Base-by-base conservation (phyloP, 768 basidiomycete genomes). In the Filobasidium floriforme region DNA sequence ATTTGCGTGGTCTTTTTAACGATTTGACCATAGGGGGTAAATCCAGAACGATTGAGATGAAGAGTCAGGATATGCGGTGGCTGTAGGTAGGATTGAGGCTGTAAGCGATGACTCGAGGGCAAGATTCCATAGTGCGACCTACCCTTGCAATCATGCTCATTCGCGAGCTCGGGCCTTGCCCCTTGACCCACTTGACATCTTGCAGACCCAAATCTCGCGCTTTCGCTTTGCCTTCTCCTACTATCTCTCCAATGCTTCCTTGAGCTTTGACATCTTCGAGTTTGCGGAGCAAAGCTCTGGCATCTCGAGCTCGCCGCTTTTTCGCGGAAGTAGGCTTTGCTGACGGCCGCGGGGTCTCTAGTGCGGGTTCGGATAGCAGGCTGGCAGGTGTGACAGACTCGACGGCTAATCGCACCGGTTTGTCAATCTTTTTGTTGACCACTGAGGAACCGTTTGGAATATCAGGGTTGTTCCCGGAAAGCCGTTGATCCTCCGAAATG, bases 131-230 rank as follows among this genome's bases (percentile, higher is more conserved):
- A 12, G 15, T 24, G 19, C 3, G 37, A 81, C 87, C 72, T 75
- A 89, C 90, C 76, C 92, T 81, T 32, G 91, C 92, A 67, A 92
- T 84, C 87, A 93, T 91, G n/a, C 88, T 87, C 76, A 90, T 89
- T 77, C 91, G 92, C 22, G 89, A 90, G 22, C 86, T 85, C 62
- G 82, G 82, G 70, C 88, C 88, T 55, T 85, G 78, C 1, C 89
- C 86, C 73, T 85, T 87, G 79, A 92, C 90, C 70, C 93, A 80
- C 71, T 85, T 85, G 64, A 93, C 81, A 29, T 88, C 90, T 70
- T 87, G 87, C 61, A 92, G 62, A 59, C 70, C 67, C 14, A 62
- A n/a, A 18, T 37, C 59, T n/a, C 67, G 77, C 61, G 92, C 54
- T 28, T 57, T 57, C 1, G 24, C 29, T 57, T 57, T 57, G 54